A percentile compares a stretch with the other conserved stretches of the same genome.
Conservation (phyloP, 164 flowering plant genomes). For the Chloranthus sessilifolius region DNA sequence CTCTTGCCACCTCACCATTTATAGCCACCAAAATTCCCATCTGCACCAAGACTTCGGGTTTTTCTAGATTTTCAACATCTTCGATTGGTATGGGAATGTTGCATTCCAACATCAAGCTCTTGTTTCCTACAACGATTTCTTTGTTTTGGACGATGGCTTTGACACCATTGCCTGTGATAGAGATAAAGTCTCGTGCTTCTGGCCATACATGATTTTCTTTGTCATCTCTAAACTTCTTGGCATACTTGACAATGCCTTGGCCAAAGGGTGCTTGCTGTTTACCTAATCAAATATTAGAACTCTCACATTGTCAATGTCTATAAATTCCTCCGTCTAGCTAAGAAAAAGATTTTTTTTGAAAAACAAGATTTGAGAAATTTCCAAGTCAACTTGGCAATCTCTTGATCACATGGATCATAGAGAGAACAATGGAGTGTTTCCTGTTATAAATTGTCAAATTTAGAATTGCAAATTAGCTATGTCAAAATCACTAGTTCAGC, state of each 20-base stretch:
- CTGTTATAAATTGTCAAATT: too few species aligned
- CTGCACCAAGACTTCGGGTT: constrained; percentile 67
- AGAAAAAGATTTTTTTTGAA: too few species aligned
- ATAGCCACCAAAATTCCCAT: constrained; percentile 75
- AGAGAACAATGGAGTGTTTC: too few species aligned
- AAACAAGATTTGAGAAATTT: too few species aligned
- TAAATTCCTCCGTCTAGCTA: too few species aligned
- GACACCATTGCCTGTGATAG: constrained; percentile 76
- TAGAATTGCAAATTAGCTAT: too few species aligned
- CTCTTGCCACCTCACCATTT: constrained; percentile 47
- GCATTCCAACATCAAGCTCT: constrained; percentile 55
- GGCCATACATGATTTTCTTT: constrained; percentile 47
- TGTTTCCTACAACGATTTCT: constrained; percentile 76
- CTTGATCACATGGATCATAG: too few species aligned
- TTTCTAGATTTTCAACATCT: constrained; percentile 54
- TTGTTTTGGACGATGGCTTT: constrained; percentile 52
- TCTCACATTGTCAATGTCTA: too few species aligned
- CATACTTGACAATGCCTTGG: constrained; percentile 75
- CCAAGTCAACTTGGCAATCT: too few species aligned
- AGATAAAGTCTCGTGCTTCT: constrained; percentile 48
- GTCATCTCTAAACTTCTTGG: constrained; percentile 51
- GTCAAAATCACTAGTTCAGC: too few species aligned
- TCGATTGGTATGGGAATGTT: constrained; percentile 44
- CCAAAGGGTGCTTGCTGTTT: constrained; percentile 90
- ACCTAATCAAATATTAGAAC: constrained; percentile 29